These are phyloP conservation scores for Silene conica DNA, from an alignment of 148 eudicot species.

Conservation along the genomic window DNA sequence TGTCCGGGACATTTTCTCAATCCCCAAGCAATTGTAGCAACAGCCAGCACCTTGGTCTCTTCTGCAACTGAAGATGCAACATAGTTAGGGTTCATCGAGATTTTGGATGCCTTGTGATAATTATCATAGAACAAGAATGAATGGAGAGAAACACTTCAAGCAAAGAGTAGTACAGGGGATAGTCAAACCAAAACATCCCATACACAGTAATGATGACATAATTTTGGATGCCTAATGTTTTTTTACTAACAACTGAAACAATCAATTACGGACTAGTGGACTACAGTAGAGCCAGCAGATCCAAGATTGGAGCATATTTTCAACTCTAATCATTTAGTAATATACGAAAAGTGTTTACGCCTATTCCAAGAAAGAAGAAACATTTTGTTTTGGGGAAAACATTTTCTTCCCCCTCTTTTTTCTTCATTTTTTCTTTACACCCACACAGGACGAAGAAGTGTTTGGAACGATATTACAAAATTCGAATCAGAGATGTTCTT, in stretches of 20 bases:
- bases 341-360: neutral
- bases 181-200: neutral
- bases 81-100: neutral
- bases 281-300: neutral
- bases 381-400: neutral
- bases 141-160: neutral
- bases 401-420: too few species aligned
- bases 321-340: neutral
- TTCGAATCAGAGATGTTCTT: neutral
- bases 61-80: constrained; percentile 58
- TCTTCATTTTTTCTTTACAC: too few species aligned
- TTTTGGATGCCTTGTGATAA: neutral
- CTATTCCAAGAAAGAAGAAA: neutral
- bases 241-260: neutral
- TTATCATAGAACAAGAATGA: constrained; percentile 1
- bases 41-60: constrained; percentile 88
- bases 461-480: too few species aligned
- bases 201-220: neutral
- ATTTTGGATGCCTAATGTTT: neutral
- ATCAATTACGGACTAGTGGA: neutral
- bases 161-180: neutral
- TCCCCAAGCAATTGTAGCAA: constrained; percentile 98
- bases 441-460: too few species aligned
- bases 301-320: neutral
- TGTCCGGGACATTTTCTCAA: constrained; percentile 88